A percentile compares a stretch with the other conserved stretches of the same genome.
These are phyloP conservation scores for Posidonia australis DNA, from an alignment of 106 monocot genomes.

Conservation along the genomic window DNA sequence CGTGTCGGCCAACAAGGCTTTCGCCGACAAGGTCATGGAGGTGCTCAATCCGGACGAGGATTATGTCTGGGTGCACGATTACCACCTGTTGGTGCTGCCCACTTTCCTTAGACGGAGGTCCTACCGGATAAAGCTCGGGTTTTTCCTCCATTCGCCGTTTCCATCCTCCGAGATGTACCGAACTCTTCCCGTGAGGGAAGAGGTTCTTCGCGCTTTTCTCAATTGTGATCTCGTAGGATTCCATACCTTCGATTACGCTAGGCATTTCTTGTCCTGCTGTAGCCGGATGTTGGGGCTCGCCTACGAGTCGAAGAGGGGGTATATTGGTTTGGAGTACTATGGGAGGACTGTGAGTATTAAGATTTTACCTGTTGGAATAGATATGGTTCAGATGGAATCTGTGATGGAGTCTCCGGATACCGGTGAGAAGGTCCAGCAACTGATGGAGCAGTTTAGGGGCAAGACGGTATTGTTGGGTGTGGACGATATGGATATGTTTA, in stretches of 20 bases:
- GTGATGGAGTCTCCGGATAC: constrained; percentile 13
- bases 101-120: constrained; percentile 15
- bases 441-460: constrained; percentile 7
- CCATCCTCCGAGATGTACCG: constrained; percentile 25
- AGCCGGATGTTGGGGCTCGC: constrained; percentile 20
- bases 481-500: constrained; percentile 76
- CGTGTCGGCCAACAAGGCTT: constrained; percentile 17
- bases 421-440: neutral
- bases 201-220: constrained; percentile 17
- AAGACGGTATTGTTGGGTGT: constrained; percentile 16
- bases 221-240: constrained; percentile 19
- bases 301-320: constrained; percentile 23
- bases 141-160: constrained; percentile 28
- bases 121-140: constrained; percentile 13
- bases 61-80: constrained; percentile 23
- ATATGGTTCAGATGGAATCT: constrained; percentile 18
- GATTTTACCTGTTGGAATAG: constrained; percentile 20
- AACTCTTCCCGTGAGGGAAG: constrained; percentile 20
- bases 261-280: constrained; percentile 23
- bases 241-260: constrained; percentile 25
- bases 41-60: constrained; percentile 17
- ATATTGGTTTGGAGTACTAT: constrained; percentile 25
- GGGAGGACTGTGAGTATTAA: constrained; percentile 22
- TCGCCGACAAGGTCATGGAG: constrained; percentile 16
- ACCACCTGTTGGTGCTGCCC: constrained; percentile 19